These are phyloP conservation scores for Ogataea trehaloabstinens DNA, from an alignment of 805 yeast species.

Conservation along the genomic window DNA sequence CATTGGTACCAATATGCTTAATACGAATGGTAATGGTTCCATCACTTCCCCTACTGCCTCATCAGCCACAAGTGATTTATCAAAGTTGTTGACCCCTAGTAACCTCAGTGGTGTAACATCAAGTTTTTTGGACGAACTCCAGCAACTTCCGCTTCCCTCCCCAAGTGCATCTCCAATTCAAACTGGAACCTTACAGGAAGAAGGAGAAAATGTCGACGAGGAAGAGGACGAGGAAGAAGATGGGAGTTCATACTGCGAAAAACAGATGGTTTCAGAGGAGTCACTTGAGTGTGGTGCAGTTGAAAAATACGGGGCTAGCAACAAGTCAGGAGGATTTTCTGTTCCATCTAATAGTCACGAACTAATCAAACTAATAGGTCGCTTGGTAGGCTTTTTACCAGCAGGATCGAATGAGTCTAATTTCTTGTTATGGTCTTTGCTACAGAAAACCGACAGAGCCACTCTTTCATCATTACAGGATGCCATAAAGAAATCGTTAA, in stretches of 20 bases:
- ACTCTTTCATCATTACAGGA: slow-evolving; percentile 60
- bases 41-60: slow-evolving; percentile 19
- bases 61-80: slow-evolving; percentile 12
- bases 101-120: slow-evolving; percentile 7
- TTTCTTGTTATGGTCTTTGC: slow-evolving; percentile 44
- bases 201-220: slow-evolving; percentile 21
- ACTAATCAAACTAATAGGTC: slow-evolving; percentile 37
- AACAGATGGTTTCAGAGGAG: not conserved
- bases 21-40: slow-evolving; percentile 1
- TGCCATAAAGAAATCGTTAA: slow-evolving; percentile 51
- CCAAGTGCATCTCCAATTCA: slow-evolving; percentile 64
- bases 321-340: not conserved
- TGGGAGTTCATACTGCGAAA: not conserved
- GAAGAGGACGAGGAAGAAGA: slow-evolving; percentile 5
- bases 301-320: not conserved
- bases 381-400: slow-evolving; percentile 39
- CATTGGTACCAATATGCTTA: not conserved
- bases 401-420: slow-evolving; percentile 47
- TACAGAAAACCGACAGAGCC: slow-evolving; percentile 57
- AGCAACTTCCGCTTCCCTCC: slow-evolving; percentile 62
- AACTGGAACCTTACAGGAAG: slow-evolving; percentile 24
- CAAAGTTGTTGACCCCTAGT: slow-evolving; percentile 14
- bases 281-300: not conserved
- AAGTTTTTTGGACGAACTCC: slow-evolving; percentile 22
- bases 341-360: slow-evolving; percentile 32